Conservation (phyloP, 139 green algal species). For the Chlamydomonas sphaeroides region DNA sequence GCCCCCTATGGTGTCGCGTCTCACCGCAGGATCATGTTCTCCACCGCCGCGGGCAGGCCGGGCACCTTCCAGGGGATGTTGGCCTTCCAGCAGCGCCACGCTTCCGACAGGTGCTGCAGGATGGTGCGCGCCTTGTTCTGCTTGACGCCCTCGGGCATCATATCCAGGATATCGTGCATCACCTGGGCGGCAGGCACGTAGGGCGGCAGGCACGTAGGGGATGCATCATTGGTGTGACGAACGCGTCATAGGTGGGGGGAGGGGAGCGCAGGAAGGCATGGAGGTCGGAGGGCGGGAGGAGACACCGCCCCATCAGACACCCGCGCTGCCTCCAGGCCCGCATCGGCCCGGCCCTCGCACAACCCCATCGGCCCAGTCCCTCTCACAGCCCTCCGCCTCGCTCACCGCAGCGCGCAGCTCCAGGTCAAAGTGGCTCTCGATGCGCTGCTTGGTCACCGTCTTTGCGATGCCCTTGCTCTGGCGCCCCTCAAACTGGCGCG, state of each 20-base stretch:
- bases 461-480: constrained; percentile 96
- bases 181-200: too few species aligned
- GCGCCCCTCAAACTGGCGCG: constrained; percentile 98
- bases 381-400: too few species aligned
- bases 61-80: constrained; percentile 99
- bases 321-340: too few species aligned
- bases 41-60: constrained; percentile 95
- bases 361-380: too few species aligned
- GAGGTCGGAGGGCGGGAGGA: too few species aligned
- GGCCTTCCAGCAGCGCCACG: constrained; percentile 96
- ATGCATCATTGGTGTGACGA: too few species aligned
- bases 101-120: constrained; percentile 98
- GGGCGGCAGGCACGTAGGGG: too few species aligned
- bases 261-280: too few species aligned
- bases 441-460: constrained; percentile 99
- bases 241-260: too few species aligned
- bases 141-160: constrained; percentile 96
- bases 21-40: constrained; percentile 98
- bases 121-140: constrained; percentile 92
- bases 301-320: too few species aligned
- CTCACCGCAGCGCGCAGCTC: constrained; percentile 92
- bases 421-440: constrained; percentile 99
- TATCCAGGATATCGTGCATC: constrained; percentile 99
- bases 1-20: too few species aligned
- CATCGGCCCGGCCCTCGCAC: too few species aligned